Conservation (phyloP, 2,329 filamentous ascomycete genomes). For the Fusarium armeniacum region DNA sequence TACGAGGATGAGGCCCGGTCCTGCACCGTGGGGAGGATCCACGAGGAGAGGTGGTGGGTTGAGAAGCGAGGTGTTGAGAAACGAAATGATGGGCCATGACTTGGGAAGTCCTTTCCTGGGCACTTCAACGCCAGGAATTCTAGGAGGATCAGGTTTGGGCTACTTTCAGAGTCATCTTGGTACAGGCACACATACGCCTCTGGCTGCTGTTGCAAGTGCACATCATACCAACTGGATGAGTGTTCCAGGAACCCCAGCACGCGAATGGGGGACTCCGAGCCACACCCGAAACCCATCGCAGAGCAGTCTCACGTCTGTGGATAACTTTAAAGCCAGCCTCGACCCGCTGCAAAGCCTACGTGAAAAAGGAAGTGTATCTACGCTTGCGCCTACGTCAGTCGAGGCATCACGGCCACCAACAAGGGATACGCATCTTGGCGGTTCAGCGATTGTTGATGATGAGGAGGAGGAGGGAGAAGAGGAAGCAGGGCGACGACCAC, state of each 20-base stretch:
- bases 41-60: conserved; percentile 50
- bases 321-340: conserved; percentile 54
- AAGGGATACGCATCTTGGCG: conserved; percentile 61
- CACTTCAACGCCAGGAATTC: conserved; percentile 72
- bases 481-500: conserved; percentile 47
- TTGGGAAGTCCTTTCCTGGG: conserved; percentile 70
- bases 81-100: conserved; percentile 58
- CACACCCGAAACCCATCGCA: conserved; percentile 63
- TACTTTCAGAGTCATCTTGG: conserved; percentile 87
- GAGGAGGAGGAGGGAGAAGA: conserved; percentile 52
- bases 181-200: conserved; percentile 82
- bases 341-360: conserved; percentile 63
- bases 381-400: conserved; percentile 68
- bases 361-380: conserved; percentile 74
- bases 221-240: conserved; percentile 57
- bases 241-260: conserved; percentile 37
- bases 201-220: conserved; percentile 83
- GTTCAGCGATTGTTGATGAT: conserved; percentile 58
- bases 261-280: conserved; percentile 35
- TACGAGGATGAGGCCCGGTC: conserved; percentile 41
- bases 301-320: conserved; percentile 62
- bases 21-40: conserved; percentile 30
- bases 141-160: conserved; percentile 80
- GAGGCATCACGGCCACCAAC: conserved; percentile 70
- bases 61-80: conserved; percentile 53